These are phyloP conservation scores for Agastache rugosa DNA, from an alignment of 257 asterid genomes.

Conservation along the genomic window DNA sequence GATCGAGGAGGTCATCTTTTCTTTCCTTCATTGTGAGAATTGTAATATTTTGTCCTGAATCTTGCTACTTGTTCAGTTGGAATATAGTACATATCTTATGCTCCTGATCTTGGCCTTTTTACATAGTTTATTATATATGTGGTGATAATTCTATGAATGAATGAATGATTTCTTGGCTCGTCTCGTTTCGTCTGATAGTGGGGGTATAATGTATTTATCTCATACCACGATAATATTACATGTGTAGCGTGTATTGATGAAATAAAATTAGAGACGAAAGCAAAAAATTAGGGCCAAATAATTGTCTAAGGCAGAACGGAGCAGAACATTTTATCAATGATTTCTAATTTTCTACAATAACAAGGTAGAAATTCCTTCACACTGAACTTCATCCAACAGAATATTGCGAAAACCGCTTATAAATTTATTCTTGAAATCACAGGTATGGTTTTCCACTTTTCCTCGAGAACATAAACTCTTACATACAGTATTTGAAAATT, in stretches of 20 bases:
- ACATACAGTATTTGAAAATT: too few species aligned
- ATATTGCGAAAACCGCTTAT: too few species aligned
- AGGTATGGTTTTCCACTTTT: too few species aligned
- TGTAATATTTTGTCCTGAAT: slow-evolving; percentile 33
- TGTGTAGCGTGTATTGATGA: neutral
- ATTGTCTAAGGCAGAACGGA: neutral
- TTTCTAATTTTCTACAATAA: too few species aligned
- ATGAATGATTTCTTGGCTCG: slow-evolving; percentile 8
- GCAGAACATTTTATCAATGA: too few species aligned
- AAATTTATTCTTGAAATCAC: too few species aligned
- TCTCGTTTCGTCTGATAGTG: too few species aligned
- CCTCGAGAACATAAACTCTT: too few species aligned
- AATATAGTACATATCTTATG: slow-evolving; percentile 15
- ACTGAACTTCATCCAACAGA: too few species aligned
- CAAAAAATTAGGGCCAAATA: neutral
- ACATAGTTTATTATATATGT: neutral
- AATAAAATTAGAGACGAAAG: neutral
- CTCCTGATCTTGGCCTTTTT: neutral
- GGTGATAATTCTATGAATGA: neutral
- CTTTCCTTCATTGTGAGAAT: neutral
- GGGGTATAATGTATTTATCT: too few species aligned
- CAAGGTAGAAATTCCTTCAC: too few species aligned
- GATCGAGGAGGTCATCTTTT: slow-evolving; percentile 13
- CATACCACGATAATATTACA: neutral
- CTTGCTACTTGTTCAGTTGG: neutral